These are phyloP conservation scores for Mucor lusitanicus DNA, from an alignment of 371 early-diverging fungal species.

Conservation along the genomic window DNA sequence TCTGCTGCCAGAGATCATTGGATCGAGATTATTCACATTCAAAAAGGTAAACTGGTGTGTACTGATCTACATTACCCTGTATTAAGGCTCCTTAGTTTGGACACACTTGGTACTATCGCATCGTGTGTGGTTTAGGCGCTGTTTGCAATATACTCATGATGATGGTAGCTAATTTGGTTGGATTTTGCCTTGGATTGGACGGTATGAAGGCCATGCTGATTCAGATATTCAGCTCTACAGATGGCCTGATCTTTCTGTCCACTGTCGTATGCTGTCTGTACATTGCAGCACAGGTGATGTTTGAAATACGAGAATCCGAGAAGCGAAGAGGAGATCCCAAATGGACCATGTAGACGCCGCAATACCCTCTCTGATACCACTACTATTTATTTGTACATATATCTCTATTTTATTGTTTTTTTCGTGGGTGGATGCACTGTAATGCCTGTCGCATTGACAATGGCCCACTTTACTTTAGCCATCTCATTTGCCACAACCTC, in stretches of 20 bases:
- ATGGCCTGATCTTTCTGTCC: constrained; percentile 54
- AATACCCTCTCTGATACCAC: not conserved
- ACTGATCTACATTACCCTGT: not conserved
- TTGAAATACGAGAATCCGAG: constrained; percentile 80
- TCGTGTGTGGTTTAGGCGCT: constrained; percentile 82
- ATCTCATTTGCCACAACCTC: constrained; percentile 28
- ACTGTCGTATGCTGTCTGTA: constrained; percentile 60
- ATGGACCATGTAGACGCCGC: constrained; percentile 40
- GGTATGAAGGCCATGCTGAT: constrained; percentile 73
- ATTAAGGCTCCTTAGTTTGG: constrained; percentile 45
- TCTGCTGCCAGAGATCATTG: constrained; percentile 82
- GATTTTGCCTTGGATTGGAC: constrained; percentile 89
- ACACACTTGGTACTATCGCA: constrained; percentile 71
- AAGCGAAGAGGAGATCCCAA: constrained; percentile 55
- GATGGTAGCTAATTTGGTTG: constrained; percentile 95
- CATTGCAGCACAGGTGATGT: constrained; percentile 79
- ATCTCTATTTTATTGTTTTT: not conserved
- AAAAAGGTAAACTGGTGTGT: constrained; percentile 39
- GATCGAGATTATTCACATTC: constrained; percentile 60
- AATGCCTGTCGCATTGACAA: constrained; percentile 30
- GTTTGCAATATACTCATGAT: constrained; percentile 88
- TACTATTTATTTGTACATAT: not conserved
- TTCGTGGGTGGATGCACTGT: constrained; percentile 3
- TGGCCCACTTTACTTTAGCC: constrained; percentile 29
- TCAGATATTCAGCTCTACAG: constrained; percentile 42